Evolutionary conservation across 495 filamentous ascomycete species (phyloP), one percentile per base, ranked within the genome.

Genomic region (Penicillium taxi): DNA sequence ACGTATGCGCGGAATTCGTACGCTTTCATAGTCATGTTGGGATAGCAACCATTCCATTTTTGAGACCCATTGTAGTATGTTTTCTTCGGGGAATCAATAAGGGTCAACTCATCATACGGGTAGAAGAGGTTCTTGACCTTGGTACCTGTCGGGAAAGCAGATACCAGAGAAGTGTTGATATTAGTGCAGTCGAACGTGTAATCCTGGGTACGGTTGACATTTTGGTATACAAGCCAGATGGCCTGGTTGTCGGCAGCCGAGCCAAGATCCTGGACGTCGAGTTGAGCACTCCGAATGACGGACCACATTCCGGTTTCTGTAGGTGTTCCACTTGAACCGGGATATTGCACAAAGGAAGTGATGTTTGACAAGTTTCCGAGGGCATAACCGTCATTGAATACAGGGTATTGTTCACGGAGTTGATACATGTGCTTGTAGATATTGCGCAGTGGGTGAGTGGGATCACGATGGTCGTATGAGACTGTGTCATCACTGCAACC

Each of bases 261-360:
- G 3, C 54, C 53, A 2, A 74, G 53, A 27, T 76, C 61, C 45
- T 84, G 80, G 1, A 71, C 42, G 6, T 41, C 53, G 0, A 54
- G 44, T 25, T 68, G 69, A 16, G 59, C 45, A 16, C 66, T 64
- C 12, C 81, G 67, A 22, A 70, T 41, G 27, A 79, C 66, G 23
- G 77, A 80, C 78, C 78, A 86, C 44, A 86, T 64, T 15, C 81
- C 81, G 9, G 69, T 73, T 43, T 81, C 76, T 8, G 81, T 82
- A 1, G 58, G 50, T 0, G 68, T 64, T 0, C 45, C 59, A 18
- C 59, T 55, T 24, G 73, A 80, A 37, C 77, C 78, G 17, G 67
- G 66, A 3, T 77, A 69, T 4, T 53, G 47, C 5, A 75, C 46
- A 6, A 61, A 35, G 5, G 56, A 45, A 18, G 75, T 81, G 28